phyloP scores from a whole-genome alignment of 2,329 filamentous ascomycete genomes.

The Aspergillus bombycis region DNA sequence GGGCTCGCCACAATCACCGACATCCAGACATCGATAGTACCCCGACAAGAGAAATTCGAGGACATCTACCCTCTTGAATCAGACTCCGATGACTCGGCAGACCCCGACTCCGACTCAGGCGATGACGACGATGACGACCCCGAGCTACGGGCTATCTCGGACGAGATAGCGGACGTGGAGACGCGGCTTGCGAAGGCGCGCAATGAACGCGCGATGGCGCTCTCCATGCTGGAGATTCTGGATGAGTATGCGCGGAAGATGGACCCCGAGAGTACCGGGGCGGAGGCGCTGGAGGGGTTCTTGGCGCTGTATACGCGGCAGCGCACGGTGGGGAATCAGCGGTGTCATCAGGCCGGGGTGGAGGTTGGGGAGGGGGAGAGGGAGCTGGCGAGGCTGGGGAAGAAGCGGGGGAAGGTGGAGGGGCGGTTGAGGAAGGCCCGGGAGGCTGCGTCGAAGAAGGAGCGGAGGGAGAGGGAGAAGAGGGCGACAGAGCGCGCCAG shows the following conservation, averaged over 20 bases:
- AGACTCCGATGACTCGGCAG: not conserved
- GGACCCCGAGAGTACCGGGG: conserved; percentile 31
- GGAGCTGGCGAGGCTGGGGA: conserved; percentile 23
- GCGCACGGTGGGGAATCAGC: conserved; percentile 29
- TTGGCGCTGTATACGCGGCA: conserved; percentile 38
- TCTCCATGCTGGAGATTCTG: conserved; percentile 32
- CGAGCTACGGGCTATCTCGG: conserved; percentile 25
- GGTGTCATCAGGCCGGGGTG: conserved; percentile 26
- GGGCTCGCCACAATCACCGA: conserved; percentile 64
- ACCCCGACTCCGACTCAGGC: conserved; percentile 4
- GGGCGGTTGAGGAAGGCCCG: conserved; percentile 22
- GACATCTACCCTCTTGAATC: conserved; percentile 52
- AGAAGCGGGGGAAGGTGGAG: conserved; percentile 26
- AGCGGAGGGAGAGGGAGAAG: conserved; percentile 28
- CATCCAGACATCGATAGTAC: conserved; percentile 62
- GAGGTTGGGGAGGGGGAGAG: conserved; percentile 30
- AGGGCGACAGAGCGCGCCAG: conserved; percentile 17
- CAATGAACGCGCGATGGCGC: conserved; percentile 27
- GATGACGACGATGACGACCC: conserved; percentile 22
- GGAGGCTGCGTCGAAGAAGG: conserved; percentile 21
- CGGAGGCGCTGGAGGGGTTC: conserved; percentile 37
- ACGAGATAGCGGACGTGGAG: conserved; percentile 36
- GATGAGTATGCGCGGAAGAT: conserved; percentile 40
- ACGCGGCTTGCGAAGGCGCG: conserved; percentile 35
- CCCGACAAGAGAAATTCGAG: conserved; percentile 58